Evolutionary conservation across 345 rosid species (phyloP).

Genomic region (Brassica nigra): DNA sequence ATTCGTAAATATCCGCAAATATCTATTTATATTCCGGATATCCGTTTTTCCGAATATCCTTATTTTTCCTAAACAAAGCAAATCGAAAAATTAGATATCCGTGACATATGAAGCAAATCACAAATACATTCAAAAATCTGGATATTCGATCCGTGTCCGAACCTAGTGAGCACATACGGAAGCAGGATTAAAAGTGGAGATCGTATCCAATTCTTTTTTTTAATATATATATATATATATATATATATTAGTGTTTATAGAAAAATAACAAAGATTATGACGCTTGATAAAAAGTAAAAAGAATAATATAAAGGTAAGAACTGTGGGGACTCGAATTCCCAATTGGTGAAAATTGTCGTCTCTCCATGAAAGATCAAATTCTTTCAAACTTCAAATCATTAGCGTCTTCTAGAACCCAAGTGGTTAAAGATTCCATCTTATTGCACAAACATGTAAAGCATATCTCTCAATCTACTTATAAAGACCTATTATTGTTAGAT

Average conservation of each 20-base stretch:
- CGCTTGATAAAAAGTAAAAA: background rate
- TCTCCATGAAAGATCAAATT: conserved; percentile 40
- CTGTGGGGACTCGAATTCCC: conserved; percentile 39
- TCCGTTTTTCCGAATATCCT: too few species aligned
- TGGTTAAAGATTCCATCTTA: conserved; percentile 37
- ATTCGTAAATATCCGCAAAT: too few species aligned
- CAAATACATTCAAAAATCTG: too few species aligned
- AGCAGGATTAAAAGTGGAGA: conserved; percentile 28
- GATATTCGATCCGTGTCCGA: too few species aligned
- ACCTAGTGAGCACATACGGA: conserved; percentile 25
- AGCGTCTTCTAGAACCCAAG: conserved; percentile 44
- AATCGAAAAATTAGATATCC: too few species aligned
- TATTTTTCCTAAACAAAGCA: too few species aligned
- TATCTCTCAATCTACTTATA: background rate
- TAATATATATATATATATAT: background rate
- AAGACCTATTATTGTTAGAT: background rate
- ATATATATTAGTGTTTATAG: background rate
- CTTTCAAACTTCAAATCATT: conserved; percentile 46
- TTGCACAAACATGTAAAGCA: conserved; percentile 28
- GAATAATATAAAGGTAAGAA: conserved; percentile 35
- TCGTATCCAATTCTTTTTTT: conserved; percentile 23
- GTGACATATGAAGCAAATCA: too few species aligned
- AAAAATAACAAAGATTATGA: conserved; percentile 14
- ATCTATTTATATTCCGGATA: too few species aligned
- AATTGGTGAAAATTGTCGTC: conserved; percentile 40